These are phyloP conservation scores for Lophiostoma macrostomum DNA, from an alignment of 495 filamentous ascomycete genomes.

Conservation along the genomic window DNA sequence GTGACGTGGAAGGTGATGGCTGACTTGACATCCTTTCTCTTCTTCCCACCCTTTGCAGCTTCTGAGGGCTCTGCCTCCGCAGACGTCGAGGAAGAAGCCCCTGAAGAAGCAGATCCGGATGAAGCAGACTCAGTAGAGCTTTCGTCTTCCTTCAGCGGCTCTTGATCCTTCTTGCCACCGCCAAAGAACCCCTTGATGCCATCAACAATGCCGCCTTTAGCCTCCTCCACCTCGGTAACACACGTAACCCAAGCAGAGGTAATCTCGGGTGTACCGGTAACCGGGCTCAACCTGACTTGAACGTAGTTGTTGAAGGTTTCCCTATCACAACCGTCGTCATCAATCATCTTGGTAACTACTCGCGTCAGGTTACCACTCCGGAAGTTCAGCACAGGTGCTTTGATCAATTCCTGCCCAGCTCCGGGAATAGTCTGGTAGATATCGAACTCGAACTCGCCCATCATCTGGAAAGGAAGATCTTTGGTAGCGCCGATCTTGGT, in stretches of 20 bases:
- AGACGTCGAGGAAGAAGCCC: conserved; percentile 41
- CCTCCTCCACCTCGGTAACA: conserved; percentile 64
- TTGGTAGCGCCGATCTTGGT: conserved; percentile 78
- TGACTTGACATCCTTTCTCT: conserved; percentile 69
- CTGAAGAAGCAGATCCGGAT: conserved; percentile 47
- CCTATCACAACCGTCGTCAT: conserved; percentile 70
- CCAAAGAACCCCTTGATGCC: conserved; percentile 94
- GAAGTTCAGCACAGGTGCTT: conserved; percentile 53
- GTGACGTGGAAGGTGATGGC: conserved; percentile 62
- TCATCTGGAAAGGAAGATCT: conserved; percentile 81
- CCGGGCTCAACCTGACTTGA: conserved; percentile 63
- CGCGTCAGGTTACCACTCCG: conserved; percentile 81
- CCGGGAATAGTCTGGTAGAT: conserved; percentile 68
- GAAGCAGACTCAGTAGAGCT: conserved; percentile 36
- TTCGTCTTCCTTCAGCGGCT: conserved; percentile 65
- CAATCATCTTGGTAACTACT: conserved; percentile 68
- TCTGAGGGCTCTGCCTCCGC: conserved; percentile 44
- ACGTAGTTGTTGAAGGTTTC: conserved; percentile 79
- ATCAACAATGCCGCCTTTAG: conserved; percentile 79
- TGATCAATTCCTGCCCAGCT: conserved; percentile 45
- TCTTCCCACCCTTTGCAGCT: conserved; percentile 43
- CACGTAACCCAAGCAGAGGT: conserved; percentile 75
- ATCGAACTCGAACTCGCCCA: conserved; percentile 76
- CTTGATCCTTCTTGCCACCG: conserved; percentile 81
- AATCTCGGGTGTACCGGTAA: conserved; percentile 82